Conservation (phyloP, 495 filamentous ascomycete species). For the Penicillium psychrofluorescens region DNA sequence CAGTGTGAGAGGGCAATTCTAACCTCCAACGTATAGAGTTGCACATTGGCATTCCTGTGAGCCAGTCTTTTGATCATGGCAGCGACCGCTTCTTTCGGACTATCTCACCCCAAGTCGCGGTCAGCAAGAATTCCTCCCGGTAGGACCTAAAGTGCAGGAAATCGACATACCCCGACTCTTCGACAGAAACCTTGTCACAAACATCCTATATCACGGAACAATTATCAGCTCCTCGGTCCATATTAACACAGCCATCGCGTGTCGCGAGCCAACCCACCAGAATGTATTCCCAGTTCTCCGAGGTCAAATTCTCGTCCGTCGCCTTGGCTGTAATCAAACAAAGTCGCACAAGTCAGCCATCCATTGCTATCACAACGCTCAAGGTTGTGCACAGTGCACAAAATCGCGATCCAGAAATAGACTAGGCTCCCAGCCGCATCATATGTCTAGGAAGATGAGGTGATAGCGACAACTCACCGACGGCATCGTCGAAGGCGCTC, state of each 20-base stretch:
- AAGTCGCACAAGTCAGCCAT: conserved; percentile 14
- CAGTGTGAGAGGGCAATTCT: conserved; percentile 5
- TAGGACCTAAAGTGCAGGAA: not conserved
- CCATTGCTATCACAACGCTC: not conserved
- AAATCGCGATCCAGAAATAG: not conserved
- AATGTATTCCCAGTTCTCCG: conserved; percentile 98
- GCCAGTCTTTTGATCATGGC: conserved; percentile 93
- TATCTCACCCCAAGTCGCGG: conserved; percentile 7
- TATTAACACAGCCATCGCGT: not conserved
- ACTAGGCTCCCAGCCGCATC: not conserved
- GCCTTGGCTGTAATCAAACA: conserved; percentile 68
- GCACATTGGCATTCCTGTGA: conserved; percentile 98
- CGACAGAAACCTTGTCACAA: conserved; percentile 76
- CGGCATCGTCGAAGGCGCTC: conserved; percentile 74
- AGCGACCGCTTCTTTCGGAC: conserved; percentile 86
- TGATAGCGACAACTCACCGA: conserved; percentile 49
- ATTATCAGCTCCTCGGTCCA: conserved; percentile 11
- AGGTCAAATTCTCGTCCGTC: conserved; percentile 96
- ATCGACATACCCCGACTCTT: conserved; percentile 53
- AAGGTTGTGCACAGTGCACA: too few relatives aligned
- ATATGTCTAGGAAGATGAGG: not conserved
- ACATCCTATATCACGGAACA: conserved; percentile 56
- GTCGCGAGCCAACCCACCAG: conserved; percentile 45
- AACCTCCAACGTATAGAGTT: conserved; percentile 95
- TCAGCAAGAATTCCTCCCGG: conserved; percentile 9